Base-by-base conservation (phyloP, 2,329 filamentous ascomycete species). In the Ceratocystis eucalypticola region DNA sequence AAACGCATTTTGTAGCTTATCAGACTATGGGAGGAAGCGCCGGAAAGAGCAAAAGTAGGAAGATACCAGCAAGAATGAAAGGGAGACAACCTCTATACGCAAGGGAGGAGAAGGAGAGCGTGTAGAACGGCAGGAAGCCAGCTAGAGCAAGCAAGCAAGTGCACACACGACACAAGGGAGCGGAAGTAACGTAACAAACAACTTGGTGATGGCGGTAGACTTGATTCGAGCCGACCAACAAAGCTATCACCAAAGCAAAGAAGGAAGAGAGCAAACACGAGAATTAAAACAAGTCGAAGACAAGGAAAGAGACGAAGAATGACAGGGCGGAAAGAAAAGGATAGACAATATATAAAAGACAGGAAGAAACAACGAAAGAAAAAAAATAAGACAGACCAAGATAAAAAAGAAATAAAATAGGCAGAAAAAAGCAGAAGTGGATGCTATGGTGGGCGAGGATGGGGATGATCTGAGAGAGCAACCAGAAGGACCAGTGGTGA, bases 391-490 rank as follows among this genome's bases (percentile, higher is more conserved):
- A 64, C 37, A 28, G 25, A 2, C 2, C 7, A 3, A 55, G 41
- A 50, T 20, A 20, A 30, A 64, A 33, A 48, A 48, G 28, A 48
- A 48, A 20, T 28, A 22, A 61, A 44, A 12, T 15, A 22, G 7
- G 22, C 20, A 45, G 17, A 25, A 55, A 55, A 66, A 30, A 61
- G 44, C 25, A 44, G 44, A 66, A 44, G 41, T 48, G 44, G 25
- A 48, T 50, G 12, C 17, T 50, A 15, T 37, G 10, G 37, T 41
- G 55, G 55, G 33, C 22, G 55, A 33, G 55, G 55, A 37, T 37
- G 25, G 37, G 28, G 55, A 59, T 59, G 55, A 59, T 59, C 55
- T 15, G 55, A 59, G 55, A 59, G 55, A 59, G 30, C 6, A 30
- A 17, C 55, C 25, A 59, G 22, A 53, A 63, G 59, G 30, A 53